Evolutionary conservation across 257 asterid genomes (phyloP).

Genomic region (Agastache rugosa): DNA sequence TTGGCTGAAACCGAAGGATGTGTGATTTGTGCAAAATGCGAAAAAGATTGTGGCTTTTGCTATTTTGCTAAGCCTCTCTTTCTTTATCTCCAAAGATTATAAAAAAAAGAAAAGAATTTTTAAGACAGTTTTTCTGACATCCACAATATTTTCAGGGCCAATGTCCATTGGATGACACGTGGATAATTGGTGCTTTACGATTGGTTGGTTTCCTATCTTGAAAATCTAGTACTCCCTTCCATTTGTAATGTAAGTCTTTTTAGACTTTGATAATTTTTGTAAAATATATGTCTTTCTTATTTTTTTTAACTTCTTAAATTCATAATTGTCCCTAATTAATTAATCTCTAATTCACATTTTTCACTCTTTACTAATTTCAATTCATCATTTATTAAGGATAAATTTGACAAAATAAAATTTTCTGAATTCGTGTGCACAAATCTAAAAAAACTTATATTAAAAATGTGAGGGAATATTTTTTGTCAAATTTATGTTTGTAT

Average conservation of each 20-base stretch:
- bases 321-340: no score
- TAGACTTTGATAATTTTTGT: no score
- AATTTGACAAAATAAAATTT: no score
- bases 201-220: conserved; percentile 77
- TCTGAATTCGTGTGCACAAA: no score
- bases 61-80: conserved; percentile 50
- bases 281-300: no score
- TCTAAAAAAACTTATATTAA: no score
- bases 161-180: conserved; percentile 54
- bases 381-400: no score
- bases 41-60: not conserved
- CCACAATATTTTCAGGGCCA: conserved; percentile 46
- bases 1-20: conserved; percentile 32
- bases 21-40: not conserved
- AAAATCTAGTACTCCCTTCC: conserved; percentile 37
- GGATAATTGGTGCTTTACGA: conserved; percentile 46
- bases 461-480: no score
- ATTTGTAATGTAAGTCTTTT: no score
- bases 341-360: no score
- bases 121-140: conserved; percentile 38
- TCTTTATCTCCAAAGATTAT: conserved; percentile 43
- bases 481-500: not conserved
- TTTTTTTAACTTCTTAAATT: no score
- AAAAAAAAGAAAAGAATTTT: conserved; percentile 14
- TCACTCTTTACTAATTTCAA: no score